Conservation (phyloP, 1,284 basidiomycete species). For the Malassezia nana region DNA sequence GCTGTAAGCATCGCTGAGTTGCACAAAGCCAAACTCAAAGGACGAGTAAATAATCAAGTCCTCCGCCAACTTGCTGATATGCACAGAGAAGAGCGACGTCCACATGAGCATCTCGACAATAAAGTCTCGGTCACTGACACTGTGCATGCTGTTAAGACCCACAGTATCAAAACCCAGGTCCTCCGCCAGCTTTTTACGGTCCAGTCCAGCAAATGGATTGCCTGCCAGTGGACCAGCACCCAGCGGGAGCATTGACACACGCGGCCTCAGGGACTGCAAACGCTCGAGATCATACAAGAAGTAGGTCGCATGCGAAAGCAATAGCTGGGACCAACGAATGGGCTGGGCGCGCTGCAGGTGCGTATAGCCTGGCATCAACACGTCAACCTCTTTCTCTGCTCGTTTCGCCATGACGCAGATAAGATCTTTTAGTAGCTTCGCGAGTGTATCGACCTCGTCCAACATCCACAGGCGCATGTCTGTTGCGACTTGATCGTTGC, state of each 20-base stretch:
- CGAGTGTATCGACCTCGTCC: constrained; percentile 64
- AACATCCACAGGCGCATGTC: constrained; percentile 95
- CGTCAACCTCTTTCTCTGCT: constrained; percentile 81
- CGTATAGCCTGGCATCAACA: constrained; percentile 88
- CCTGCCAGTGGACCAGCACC: constrained; percentile 91
- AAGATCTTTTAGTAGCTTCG: constrained; percentile 64
- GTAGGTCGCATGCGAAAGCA: constrained; percentile 87
- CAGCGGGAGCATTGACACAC: constrained; percentile 78
- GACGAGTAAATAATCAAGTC: constrained; percentile 94
- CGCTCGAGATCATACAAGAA: constrained; percentile 80
- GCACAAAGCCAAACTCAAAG: constrained; percentile 89
- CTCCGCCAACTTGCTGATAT: constrained; percentile 87
- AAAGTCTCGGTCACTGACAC: constrained; percentile 92
- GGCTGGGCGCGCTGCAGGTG: constrained; percentile 77
- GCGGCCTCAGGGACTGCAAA: constrained; percentile 62
- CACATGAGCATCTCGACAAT: constrained; percentile 95
- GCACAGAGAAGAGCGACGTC: constrained; percentile 81
- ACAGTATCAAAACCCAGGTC: constrained; percentile 45
- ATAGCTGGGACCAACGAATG: constrained; percentile 92
- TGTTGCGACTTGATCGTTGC: constrained; percentile 96
- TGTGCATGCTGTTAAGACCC: constrained; percentile 51
- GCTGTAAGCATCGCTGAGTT: constrained; percentile 89
- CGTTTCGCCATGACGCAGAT: constrained; percentile 79
- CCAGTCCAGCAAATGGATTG: constrained; percentile 64
- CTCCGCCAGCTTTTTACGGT: constrained; percentile 41